Percentiles rank a stretch among this genome's conserved stretches.
phyloP scores from a whole-genome alignment of 2,329 filamentous ascomycete species.

The Penicillium thymicola region DNA sequence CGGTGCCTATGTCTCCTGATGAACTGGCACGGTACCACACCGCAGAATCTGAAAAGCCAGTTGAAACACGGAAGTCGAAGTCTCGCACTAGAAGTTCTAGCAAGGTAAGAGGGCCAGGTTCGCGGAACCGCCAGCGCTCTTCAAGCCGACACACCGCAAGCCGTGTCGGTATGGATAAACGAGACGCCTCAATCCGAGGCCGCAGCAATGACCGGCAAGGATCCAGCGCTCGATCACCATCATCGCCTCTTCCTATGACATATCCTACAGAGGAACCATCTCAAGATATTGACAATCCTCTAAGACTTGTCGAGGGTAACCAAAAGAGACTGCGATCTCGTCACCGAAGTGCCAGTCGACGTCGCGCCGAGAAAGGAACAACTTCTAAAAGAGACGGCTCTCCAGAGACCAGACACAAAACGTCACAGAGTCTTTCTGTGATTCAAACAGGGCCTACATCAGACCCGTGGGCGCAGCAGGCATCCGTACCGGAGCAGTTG shows the following conservation, averaged over 20 bases:
- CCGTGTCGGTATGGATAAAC: slow-evolving; percentile 31
- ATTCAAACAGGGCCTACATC: slow-evolving; percentile 9
- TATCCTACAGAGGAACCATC: slow-evolving; percentile 46
- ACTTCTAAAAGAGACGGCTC: slow-evolving; percentile 47
- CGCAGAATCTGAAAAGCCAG: slow-evolving; percentile 45
- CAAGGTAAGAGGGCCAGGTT: slow-evolving; percentile 51
- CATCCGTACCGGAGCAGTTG: slow-evolving; percentile 23
- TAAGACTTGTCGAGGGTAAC: slow-evolving; percentile 45
- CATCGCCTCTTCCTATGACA: slow-evolving; percentile 73
- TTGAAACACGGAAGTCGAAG: slow-evolving; percentile 38
- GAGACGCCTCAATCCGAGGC: slow-evolving; percentile 47
- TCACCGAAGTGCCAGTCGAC: slow-evolving; percentile 52
- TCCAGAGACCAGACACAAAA: slow-evolving; percentile 42
- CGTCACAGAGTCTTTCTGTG: slow-evolving; percentile 35
- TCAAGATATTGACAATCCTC: slow-evolving; percentile 61
- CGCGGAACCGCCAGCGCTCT: slow-evolving; percentile 38
- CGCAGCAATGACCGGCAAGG: slow-evolving; percentile 61
- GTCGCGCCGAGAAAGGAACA: slow-evolving; percentile 41
- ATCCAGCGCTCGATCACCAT: slow-evolving; percentile 67
- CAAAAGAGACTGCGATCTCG: slow-evolving; percentile 47
- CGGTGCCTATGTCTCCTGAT: slow-evolving; percentile 90
- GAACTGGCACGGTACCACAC: slow-evolving; percentile 56
- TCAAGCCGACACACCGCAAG: slow-evolving; percentile 43
- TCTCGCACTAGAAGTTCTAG: slow-evolving; percentile 41
- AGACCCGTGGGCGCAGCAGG: slow-evolving; percentile 19